phyloP scores from a whole-genome alignment of 805 yeast genomes.

The Priceomyces medius region DNA sequence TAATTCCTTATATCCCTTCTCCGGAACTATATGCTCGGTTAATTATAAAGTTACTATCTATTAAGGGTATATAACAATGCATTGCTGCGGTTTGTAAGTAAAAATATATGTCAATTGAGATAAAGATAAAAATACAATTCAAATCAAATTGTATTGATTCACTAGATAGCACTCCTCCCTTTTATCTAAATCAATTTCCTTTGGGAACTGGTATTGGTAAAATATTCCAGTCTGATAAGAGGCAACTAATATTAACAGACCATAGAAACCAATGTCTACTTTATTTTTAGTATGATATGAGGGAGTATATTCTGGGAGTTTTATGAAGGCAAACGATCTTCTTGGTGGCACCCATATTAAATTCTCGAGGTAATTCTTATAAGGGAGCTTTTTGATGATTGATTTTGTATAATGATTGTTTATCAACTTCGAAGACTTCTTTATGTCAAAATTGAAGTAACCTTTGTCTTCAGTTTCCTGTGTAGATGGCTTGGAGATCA shows the following conservation, averaged over 20 bases:
- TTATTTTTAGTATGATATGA: conserved; percentile 11
- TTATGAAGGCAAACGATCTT: conserved; percentile 42
- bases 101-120: not conserved
- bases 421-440: conserved; percentile 19
- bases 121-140: not conserved
- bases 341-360: conserved; percentile 43
- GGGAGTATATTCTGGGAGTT: conserved; percentile 32
- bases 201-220: conserved; percentile 38
- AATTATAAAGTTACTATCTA: not conserved
- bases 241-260: conserved; percentile 34
- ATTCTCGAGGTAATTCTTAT: conserved; percentile 39
- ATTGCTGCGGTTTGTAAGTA: not conserved
- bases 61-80: not conserved
- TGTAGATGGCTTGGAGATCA: conserved; percentile 24
- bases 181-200: conserved; percentile 18
- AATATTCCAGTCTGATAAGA: conserved; percentile 38
- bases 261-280: conserved; percentile 40
- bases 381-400: conserved; percentile 39
- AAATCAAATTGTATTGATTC: conserved; percentile 19
- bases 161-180: conserved; percentile 33
- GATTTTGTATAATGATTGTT: conserved; percentile 38
- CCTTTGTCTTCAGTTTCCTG: conserved; percentile 9
- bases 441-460: conserved; percentile 9
- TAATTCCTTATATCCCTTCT: not conserved
- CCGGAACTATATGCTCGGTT: not conserved